A percentile compares a stretch with the other conserved stretches of the same genome.
Conservation (phyloP, 805 yeast species). For the Pichia rugopelliculosa region DNA sequence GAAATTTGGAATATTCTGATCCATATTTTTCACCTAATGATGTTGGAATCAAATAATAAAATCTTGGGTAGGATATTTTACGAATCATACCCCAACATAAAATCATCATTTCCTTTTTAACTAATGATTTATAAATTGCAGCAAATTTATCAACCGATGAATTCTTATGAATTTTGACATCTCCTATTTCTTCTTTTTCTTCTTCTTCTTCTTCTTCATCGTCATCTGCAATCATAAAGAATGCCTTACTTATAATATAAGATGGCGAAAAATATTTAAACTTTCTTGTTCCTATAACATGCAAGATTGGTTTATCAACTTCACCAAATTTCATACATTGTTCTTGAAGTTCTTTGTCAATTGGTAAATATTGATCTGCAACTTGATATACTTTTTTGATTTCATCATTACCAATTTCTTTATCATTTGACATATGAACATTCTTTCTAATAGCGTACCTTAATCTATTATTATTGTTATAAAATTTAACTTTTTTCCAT, state of each 20-base stretch:
- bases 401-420: conserved; percentile 25
- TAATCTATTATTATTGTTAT: conserved; percentile 44
- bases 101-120: conserved; percentile 46
- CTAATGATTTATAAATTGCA: conserved; percentile 56
- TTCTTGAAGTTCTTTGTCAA: conserved; percentile 15
- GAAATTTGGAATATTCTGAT: conserved; percentile 26
- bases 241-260: conserved; percentile 47
- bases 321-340: conserved; percentile 23
- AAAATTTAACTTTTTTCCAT: conserved; percentile 31
- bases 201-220: conserved; percentile 31
- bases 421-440: conserved; percentile 37
- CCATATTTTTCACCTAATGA: conserved; percentile 13
- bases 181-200: background rate
- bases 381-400: conserved; percentile 34
- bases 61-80: conserved; percentile 43
- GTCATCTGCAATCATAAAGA: conserved; percentile 60
- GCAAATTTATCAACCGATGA: conserved; percentile 56
- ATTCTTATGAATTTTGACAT: conserved; percentile 32
- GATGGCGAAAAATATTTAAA: conserved; percentile 38
- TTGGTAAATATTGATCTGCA: conserved; percentile 36
- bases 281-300: conserved; percentile 61
- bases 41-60: conserved; percentile 58
- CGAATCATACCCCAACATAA: conserved; percentile 66
- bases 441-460: conserved; percentile 45
- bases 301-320: conserved; percentile 41